phyloP scores from a whole-genome alignment of 2,329 filamentous ascomycete genomes.

The Ambrosiella xylebori region DNA sequence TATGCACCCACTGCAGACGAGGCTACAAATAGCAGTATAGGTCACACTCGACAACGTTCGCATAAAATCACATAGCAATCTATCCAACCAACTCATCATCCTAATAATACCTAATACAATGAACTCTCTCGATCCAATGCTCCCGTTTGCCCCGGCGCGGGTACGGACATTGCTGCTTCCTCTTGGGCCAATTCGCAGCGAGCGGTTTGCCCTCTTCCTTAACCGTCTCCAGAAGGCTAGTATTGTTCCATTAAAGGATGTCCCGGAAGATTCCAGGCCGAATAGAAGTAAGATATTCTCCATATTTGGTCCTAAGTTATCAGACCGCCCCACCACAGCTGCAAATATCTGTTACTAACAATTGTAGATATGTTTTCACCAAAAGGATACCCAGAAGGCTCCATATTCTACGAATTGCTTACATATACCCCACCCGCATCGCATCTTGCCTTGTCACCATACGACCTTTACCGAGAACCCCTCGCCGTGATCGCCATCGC shows the following conservation, averaged over 20 bases:
- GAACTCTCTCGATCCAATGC: constrained; percentile 65
- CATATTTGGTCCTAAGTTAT: not conserved
- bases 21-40: not conserved
- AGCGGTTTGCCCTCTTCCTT: constrained; percentile 64
- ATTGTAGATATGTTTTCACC: constrained; percentile 77
- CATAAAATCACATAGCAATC: not conserved
- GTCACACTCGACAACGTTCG: not conserved
- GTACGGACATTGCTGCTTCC: constrained; percentile 77
- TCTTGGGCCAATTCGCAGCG: constrained; percentile 67
- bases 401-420: constrained; percentile 75
- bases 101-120: constrained; percentile 37
- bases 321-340: not conserved
- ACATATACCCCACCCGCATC: constrained; percentile 65
- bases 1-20: too few species aligned
- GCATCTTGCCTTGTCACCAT: constrained; percentile 65
- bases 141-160: constrained; percentile 80
- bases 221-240: constrained; percentile 61
- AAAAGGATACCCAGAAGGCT: constrained; percentile 67
- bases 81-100: not conserved
- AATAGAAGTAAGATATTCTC: constrained; percentile 53
- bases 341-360: not conserved
- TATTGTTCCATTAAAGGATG: constrained; percentile 69
- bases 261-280: constrained; percentile 68
- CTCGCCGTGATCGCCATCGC: constrained; percentile 70
- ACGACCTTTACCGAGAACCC: constrained; percentile 78